A percentile compares a stretch with the other conserved stretches of the same genome.
phyloP scores from a whole-genome alignment of 1,139 yeast genomes.

The Pichia norvegensis region DNA sequence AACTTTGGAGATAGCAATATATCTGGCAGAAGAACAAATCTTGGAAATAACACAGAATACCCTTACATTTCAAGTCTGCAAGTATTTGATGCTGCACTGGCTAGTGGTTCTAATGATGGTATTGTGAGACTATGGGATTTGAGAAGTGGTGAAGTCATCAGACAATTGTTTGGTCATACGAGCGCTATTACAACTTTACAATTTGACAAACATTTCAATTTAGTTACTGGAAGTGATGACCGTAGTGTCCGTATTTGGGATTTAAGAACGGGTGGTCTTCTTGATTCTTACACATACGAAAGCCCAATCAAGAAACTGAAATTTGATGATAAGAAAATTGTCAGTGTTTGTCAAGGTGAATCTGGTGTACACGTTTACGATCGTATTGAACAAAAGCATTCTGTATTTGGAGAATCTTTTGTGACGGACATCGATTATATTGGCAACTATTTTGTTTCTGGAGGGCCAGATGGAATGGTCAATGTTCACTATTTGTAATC shows the following conservation, averaged over 20 bases:
- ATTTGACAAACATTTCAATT: conserved; percentile 50
- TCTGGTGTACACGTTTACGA: conserved; percentile 48
- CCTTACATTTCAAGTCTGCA: conserved; percentile 54
- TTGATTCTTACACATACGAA: conserved; percentile 49
- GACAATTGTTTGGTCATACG: conserved; percentile 62
- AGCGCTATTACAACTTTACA: conserved; percentile 63
- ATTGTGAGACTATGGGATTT: conserved; percentile 70
- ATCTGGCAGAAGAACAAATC: background rate
- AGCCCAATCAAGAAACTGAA: conserved; percentile 43
- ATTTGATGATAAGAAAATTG: conserved; percentile 49
- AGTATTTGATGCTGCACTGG: conserved; percentile 62
- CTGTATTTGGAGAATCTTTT: conserved; percentile 37
- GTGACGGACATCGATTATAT: conserved; percentile 35
- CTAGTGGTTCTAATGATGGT: conserved; percentile 73
- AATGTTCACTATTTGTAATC: conserved; percentile 40
- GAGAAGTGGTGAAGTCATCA: conserved; percentile 58
- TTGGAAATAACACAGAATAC: conserved; percentile 13
- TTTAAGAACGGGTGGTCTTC: conserved; percentile 43
- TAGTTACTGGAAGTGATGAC: conserved; percentile 60
- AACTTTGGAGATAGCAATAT: conserved; percentile 8
- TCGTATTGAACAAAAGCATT: conserved; percentile 43
- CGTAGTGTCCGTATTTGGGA: conserved; percentile 67
- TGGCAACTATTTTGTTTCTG: conserved; percentile 59
- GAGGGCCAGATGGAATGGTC: conserved; percentile 48
- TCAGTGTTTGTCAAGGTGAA: conserved; percentile 38